Conservation (phyloP, 352 stramenopile genomes). For the Phytopythium chamaehyphon region DNA sequence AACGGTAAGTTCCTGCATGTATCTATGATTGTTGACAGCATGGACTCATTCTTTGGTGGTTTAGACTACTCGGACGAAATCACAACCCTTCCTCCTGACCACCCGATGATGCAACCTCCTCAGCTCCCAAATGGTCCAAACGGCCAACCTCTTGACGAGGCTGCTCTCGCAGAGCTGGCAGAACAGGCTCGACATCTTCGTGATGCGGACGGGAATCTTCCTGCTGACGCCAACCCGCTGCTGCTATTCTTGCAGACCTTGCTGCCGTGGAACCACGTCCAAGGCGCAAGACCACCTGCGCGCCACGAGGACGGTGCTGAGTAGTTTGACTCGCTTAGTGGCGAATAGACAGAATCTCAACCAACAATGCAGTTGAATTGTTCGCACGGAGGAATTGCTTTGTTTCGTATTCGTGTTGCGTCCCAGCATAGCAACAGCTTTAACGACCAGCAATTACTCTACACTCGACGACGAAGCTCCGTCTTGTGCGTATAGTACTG, state of each 20-base stretch:
- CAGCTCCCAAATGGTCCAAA: slow-evolving; percentile 60
- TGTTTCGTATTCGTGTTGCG: background rate
- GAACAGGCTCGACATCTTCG: slow-evolving; percentile 52
- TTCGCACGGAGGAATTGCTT: background rate
- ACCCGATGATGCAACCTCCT: slow-evolving; percentile 79
- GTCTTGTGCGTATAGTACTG: slow-evolving; percentile 40
- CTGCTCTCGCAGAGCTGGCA: slow-evolving; percentile 49
- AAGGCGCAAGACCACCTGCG: slow-evolving; percentile 27
- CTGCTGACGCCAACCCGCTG: slow-evolving; percentile 74
- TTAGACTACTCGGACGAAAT: slow-evolving; percentile 86
- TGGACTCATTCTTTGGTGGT: background rate
- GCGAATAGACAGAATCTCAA: too few species aligned
- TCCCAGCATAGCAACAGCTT: too few species aligned
- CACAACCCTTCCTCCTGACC: slow-evolving; percentile 75
- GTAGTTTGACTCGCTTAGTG: background rate
- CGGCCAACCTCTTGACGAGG: slow-evolving; percentile 50
- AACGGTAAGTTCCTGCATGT: slow-evolving; percentile 45
- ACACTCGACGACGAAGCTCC: background rate
- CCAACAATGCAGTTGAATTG: too few species aligned
- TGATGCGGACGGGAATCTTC: slow-evolving; percentile 56
- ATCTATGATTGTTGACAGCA: background rate
- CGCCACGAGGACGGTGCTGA: background rate
- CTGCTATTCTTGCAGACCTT: slow-evolving; percentile 84
- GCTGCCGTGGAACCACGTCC: slow-evolving; percentile 80
- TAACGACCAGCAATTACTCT: too few species aligned